A percentile compares a stretch with the other conserved stretches of the same genome.
phyloP scores from a whole-genome alignment of 1,284 basidiomycete species.

The Marasmius tenuissimus region DNA sequence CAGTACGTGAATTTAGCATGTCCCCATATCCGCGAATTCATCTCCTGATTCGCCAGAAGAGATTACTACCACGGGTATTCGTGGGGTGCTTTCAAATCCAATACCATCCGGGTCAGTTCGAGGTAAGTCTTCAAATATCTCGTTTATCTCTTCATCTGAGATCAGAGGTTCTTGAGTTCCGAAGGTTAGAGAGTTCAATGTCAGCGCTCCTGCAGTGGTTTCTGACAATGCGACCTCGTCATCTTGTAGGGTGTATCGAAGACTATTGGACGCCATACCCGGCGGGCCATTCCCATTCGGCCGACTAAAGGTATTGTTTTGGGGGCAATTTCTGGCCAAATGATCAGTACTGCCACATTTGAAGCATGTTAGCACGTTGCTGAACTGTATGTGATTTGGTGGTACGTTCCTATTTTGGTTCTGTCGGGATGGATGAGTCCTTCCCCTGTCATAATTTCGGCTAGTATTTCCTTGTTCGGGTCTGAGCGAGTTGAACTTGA shows the following conservation, averaged over 20 bases:
- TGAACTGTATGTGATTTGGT: neutral
- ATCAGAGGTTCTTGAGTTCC: neutral
- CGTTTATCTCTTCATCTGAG: neutral
- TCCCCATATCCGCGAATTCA: neutral
- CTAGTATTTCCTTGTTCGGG: neutral
- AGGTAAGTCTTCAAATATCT: neutral
- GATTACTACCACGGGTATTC: neutral
- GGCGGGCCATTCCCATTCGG: slow-evolving; percentile 2
- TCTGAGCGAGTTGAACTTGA: too few relatives aligned
- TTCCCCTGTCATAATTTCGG: neutral
- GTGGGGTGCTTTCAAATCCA: neutral
- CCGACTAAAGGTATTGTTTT: slow-evolving; percentile 1
- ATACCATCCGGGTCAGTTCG: too few relatives aligned
- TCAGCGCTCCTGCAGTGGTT: neutral
- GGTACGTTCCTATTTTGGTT: neutral
- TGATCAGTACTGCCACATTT: slow-evolving; percentile 1
- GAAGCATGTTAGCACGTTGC: neutral
- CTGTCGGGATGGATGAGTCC: neutral
- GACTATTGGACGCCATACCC: neutral
- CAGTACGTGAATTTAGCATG: too few relatives aligned
- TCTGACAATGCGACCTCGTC: neutral
- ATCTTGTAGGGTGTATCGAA: neutral
- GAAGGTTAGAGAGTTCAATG: neutral
- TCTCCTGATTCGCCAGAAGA: neutral
- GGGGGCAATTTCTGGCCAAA: slow-evolving; percentile 8